phyloP scores from a whole-genome alignment of 176 grass and related monocot species.

The Oryza nivara region DNA sequence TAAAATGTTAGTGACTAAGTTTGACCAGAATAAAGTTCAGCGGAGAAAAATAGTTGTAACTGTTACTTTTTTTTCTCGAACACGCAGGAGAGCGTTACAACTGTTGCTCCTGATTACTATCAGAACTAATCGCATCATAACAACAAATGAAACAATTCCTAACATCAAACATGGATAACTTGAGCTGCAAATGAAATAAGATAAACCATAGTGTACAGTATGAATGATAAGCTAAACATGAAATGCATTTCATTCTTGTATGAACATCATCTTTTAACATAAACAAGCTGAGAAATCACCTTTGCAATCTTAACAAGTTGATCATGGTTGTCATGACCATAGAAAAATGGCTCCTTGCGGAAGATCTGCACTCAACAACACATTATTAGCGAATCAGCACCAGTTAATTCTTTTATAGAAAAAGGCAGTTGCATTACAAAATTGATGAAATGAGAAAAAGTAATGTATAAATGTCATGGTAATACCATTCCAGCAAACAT shows the following conservation, averaged over 20 bases:
- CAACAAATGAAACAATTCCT: neutral
- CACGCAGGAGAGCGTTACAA: neutral
- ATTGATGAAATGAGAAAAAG: constrained; percentile 7
- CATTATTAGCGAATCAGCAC: neutral
- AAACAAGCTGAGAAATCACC: constrained; percentile 42
- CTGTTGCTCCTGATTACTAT: neutral
- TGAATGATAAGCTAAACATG: neutral
- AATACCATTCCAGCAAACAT: constrained; percentile 93
- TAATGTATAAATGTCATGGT: neutral
- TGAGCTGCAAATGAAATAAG: neutral
- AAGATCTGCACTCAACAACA: constrained; percentile 62
- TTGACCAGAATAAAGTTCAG: neutral
- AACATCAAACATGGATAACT: neutral
- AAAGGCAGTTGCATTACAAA: neutral
- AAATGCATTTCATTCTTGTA: neutral
- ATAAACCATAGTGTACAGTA: neutral
- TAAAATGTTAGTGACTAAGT: neutral
- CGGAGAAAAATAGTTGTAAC: neutral
- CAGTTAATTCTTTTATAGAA: neutral
- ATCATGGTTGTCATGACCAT: constrained; percentile 81
- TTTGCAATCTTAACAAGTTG: constrained; percentile 87
- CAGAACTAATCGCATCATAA: neutral
- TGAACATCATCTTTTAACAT: neutral
- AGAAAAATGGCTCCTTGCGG: constrained; percentile 84
- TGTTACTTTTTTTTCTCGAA: neutral